Conservation (phyloP, 179 eudicot species). For the Dionaea muscipula region DNA sequence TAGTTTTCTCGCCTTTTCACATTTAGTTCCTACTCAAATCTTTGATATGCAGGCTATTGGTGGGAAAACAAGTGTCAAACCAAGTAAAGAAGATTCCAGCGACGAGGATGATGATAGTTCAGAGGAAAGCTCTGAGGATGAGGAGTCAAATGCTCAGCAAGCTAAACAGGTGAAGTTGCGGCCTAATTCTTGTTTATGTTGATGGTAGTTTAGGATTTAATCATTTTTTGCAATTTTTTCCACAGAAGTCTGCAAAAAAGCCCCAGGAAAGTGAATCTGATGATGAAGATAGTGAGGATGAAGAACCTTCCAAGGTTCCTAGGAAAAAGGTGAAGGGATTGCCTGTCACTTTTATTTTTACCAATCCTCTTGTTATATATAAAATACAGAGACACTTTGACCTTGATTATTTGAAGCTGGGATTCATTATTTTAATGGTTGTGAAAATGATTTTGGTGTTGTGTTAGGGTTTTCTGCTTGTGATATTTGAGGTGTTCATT, state of each 20-base stretch:
- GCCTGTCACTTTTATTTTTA: too few species aligned
- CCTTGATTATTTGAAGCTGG: too few species aligned
- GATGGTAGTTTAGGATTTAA: not conserved
- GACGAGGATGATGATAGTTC: slow-evolving; percentile 22
- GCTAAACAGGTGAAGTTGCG: slow-evolving; percentile 15
- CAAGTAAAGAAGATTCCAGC: slow-evolving; percentile 14
- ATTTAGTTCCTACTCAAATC: too few species aligned
- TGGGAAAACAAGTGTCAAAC: slow-evolving; percentile 6
- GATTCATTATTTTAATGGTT: too few species aligned
- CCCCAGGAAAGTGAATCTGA: slow-evolving; percentile 8
- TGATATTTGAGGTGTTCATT: too few species aligned
- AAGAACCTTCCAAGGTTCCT: slow-evolving; percentile 29
- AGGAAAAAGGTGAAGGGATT: slow-evolving; percentile 14
- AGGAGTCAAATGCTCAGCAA: slow-evolving; percentile 12
- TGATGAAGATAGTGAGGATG: slow-evolving; percentile 25
- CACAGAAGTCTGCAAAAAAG: slow-evolving; percentile 2
- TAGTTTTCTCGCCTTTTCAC: too few species aligned
- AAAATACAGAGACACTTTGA: too few species aligned
- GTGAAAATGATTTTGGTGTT: too few species aligned
- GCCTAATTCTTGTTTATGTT: not conserved
- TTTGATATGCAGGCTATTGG: not conserved
- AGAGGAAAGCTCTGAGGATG: slow-evolving; percentile 23
- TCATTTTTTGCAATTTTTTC: not conserved
- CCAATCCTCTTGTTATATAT: too few species aligned
- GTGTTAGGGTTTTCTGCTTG: too few species aligned